These are phyloP conservation scores for Lachancea meyersii DNA, from an alignment of 805 yeast genomes.

Conservation along the genomic window DNA sequence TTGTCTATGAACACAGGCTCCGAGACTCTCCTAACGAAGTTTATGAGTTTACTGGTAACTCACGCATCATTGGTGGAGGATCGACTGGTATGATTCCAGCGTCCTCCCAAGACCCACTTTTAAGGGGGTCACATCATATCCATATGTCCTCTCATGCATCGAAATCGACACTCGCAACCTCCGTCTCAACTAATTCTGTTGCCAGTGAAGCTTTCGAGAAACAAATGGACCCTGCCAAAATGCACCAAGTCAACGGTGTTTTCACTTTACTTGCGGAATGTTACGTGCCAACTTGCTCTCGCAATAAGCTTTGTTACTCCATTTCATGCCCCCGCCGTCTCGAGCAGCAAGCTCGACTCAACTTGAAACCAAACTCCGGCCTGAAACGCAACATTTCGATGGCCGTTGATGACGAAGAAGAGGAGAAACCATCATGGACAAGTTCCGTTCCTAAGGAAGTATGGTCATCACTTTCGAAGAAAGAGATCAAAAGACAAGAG, in stretches of 20 bases:
- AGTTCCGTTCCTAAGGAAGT: constrained; percentile 79
- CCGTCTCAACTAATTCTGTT: constrained; percentile 12
- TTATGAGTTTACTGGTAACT: constrained; percentile 62
- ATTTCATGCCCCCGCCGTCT: constrained; percentile 94
- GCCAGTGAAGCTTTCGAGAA: constrained; percentile 19
- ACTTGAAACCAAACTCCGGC: constrained; percentile 83
- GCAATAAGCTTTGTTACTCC: constrained; percentile 82
- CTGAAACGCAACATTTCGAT: constrained; percentile 53
- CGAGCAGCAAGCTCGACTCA: constrained; percentile 90
- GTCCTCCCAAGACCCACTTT: constrained; percentile 25
- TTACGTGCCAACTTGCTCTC: constrained; percentile 93
- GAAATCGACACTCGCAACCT: constrained; percentile 8
- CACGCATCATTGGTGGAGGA: constrained; percentile 28
- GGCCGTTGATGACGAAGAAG: constrained; percentile 41
- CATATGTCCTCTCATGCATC: constrained; percentile 12
- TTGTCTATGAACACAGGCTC: constrained; percentile 86
- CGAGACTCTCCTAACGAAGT: constrained; percentile 85
- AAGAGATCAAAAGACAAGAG: constrained; percentile 89
- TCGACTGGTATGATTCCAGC: constrained; percentile 21
- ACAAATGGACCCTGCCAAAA: constrained; percentile 20
- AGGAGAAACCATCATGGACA: constrained; percentile 85
- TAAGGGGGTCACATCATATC: constrained; percentile 20
- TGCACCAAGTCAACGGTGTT: constrained; percentile 68
- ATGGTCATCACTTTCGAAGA: constrained; percentile 71
- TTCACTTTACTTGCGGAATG: constrained; percentile 90